These are phyloP conservation scores for Leptosphaerulina australis DNA, from an alignment of 2,329 filamentous ascomycete genomes.

Conservation along the genomic window DNA sequence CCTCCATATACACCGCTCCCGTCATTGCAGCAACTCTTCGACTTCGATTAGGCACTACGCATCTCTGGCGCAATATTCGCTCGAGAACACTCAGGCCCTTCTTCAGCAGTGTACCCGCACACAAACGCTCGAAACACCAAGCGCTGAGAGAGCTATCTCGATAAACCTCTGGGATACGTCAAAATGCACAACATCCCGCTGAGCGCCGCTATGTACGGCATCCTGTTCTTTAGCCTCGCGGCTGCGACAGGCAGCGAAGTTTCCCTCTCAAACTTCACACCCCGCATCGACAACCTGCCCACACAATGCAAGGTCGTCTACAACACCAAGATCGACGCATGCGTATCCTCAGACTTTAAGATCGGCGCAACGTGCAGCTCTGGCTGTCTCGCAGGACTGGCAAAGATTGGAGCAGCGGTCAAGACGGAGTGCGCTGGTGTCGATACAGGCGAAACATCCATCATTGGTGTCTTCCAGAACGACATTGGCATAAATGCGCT, in stretches of 20 bases:
- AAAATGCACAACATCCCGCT: conserved; percentile 32
- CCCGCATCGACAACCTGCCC: conserved; percentile 50
- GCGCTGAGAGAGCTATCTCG: conserved; percentile 11
- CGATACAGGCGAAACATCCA: conserved; percentile 47
- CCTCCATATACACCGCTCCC: conserved; percentile 33
- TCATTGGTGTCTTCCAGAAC: conserved; percentile 52
- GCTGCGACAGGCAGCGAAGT: conserved; percentile 43
- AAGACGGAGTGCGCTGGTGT: conserved; percentile 42
- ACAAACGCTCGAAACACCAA: conserved; percentile 18
- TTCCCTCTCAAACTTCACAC: conserved; percentile 54
- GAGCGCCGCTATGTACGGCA: conserved; percentile 26
- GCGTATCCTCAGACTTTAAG: conserved; percentile 49
- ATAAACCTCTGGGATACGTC: conserved; percentile 17
- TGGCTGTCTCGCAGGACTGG: conserved; percentile 51
- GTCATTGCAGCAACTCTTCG: conserved; percentile 28
- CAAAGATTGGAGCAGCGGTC: conserved; percentile 44
- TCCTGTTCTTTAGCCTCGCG: conserved; percentile 30
- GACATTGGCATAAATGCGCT: conserved; percentile 48
- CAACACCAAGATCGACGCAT: conserved; percentile 49
- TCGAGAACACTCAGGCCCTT: conserved; percentile 22
- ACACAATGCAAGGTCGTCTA: conserved; percentile 50
- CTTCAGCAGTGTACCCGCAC: conserved; percentile 10
- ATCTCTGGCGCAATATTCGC: conserved; percentile 13
- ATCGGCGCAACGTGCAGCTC: conserved; percentile 39
- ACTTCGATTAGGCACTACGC: conserved; percentile 12